Conservation (phyloP, 805 yeast species). For the Myxozyma kluyveri region DNA sequence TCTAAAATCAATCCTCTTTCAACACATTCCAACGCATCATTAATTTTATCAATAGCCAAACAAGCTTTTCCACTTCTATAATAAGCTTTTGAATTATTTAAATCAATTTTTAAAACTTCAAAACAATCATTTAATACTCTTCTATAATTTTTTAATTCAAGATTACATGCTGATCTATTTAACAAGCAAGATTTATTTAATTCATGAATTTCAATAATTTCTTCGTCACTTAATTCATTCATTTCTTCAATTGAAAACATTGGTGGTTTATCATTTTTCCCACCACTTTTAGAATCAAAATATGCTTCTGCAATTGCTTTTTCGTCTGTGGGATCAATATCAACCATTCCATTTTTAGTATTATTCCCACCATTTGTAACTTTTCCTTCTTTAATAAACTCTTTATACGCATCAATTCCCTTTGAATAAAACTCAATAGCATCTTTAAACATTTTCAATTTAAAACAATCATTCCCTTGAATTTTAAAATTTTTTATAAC, state of each 20-base stretch:
- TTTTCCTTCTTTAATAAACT: neutral
- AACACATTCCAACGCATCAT: slow-evolving; percentile 68
- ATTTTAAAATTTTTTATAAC: slow-evolving; percentile 83
- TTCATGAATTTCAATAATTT: slow-evolving; percentile 40
- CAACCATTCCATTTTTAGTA: neutral
- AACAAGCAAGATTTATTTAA: slow-evolving; percentile 63
- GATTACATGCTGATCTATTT: slow-evolving; percentile 89
- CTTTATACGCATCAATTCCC: slow-evolving; percentile 47
- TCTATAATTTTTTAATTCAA: slow-evolving; percentile 81
- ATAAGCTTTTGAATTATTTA: slow-evolving; percentile 75
- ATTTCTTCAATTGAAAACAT: slow-evolving; percentile 13
- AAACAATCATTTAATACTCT: slow-evolving; percentile 83
- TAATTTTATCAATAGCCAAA: slow-evolving; percentile 58
- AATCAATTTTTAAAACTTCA: slow-evolving; percentile 61
- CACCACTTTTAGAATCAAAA: slow-evolving; percentile 13
- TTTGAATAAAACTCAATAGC: slow-evolving; percentile 79
- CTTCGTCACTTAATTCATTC: slow-evolving; percentile 15
- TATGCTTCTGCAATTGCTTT: slow-evolving; percentile 15
- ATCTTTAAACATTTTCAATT: slow-evolving; percentile 62
- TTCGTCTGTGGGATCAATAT: slow-evolving; percentile 3
- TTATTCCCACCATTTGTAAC: neutral
- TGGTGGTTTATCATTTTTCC: neutral
- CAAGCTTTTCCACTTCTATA: slow-evolving; percentile 83
- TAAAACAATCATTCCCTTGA: slow-evolving; percentile 89
- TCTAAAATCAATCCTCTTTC: slow-evolving; percentile 66